Base-by-base conservation (phyloP, 2,329 filamentous ascomycete species). In the Tolypocladium nubicola region DNA sequence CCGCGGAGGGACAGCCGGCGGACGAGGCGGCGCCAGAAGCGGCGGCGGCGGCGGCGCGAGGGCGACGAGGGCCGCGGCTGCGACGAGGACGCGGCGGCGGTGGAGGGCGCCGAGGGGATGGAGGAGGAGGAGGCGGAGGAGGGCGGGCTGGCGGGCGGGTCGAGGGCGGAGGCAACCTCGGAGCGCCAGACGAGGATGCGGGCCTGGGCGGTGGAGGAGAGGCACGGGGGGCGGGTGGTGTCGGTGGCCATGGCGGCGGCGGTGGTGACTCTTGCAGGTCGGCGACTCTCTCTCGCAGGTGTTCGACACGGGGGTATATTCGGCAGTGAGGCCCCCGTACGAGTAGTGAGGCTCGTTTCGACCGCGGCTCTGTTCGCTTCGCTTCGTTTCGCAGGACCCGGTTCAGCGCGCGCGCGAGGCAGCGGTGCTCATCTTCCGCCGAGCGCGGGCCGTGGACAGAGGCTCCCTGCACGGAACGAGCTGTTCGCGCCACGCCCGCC, bases 141-240 rank as follows among this genome's bases (percentile, higher is more conserved):
- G 40, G 65, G 66, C 13, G 58, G 57, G 26, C 53, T 55, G 41
- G 68, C 61, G 3, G 64, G 62, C 10, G 58, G 53, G n/a, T 61
- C 60, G 52, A 68, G 66, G 53, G 71, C 68, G 26, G 68, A 65
- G 40, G 70, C 70, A 53, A 82, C 76, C 67, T 82, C 79, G 55
- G 68, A 68, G 57, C 76, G 75, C 79, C 79, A 82, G 59, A 76
- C 71, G 58, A 76, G 67, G 61, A 82, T 79, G 66, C 74, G 73
- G 53, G 70, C 65, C 53, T 73, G 68, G 57, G 72, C 72, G 56
- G 70, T 63, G 38, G 66, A 60, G 54, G 68, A 66, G 61, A 71
- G 70, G 61, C 54, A 52, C 21, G 53, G 40, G 64, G 64, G 57
- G 57, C 61, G 54, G 54, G 35, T 19, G 55, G 57, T 52, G 52